Evolutionary conservation across 495 filamentous ascomycete genomes (phyloP), one percentile per base, ranked within the genome.

Genomic region (Coniosporium apollinis): DNA sequence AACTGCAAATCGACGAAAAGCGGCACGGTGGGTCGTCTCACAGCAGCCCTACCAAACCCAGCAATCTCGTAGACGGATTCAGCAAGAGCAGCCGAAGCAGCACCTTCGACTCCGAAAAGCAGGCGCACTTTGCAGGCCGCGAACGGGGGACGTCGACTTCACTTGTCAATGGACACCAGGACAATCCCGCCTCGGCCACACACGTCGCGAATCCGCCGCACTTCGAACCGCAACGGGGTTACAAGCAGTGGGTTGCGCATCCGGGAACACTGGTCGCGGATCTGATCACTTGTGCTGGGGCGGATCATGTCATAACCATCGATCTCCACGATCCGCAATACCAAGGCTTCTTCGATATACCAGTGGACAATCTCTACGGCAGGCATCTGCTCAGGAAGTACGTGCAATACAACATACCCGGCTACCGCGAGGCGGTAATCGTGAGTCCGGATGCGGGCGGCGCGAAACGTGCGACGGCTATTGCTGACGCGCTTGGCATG

Each of bases 271-370:
- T 97, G 43, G 80, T 97, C 15, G 89, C 89, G 16, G 85, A 94
- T 53, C 70, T 97, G 34, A 60, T 97, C 38, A 94, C 84, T 26
- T 94, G 85, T 54, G 89, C 89, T 41, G 89, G 89, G 34, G 84
- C 89, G 16, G 91, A 97, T 59, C 89, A 96, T 57, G 60, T 97
- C 53, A 84, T 97, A 49, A 96, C 89, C 2, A 87, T 94, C 73
- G 89, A 97, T 54, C 65, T 97, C 36, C 89, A 97, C 51, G 89
- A 96, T 54, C 85, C 91, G 41, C 91, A 96, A 57, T 96, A 96
- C 52, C 89, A 97, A 55, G 89, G 89, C 30, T 97, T 91, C 65
- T 96, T 97, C 48, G 89, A 96, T 50, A 94, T 96, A 35, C 87
- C 86, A 1, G 91, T 96, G 34, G 89, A 97, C 51, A 97, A 97